Evolutionary conservation across 441 rosid genomes (phyloP).

Genomic region (Capsella rubella): DNA sequence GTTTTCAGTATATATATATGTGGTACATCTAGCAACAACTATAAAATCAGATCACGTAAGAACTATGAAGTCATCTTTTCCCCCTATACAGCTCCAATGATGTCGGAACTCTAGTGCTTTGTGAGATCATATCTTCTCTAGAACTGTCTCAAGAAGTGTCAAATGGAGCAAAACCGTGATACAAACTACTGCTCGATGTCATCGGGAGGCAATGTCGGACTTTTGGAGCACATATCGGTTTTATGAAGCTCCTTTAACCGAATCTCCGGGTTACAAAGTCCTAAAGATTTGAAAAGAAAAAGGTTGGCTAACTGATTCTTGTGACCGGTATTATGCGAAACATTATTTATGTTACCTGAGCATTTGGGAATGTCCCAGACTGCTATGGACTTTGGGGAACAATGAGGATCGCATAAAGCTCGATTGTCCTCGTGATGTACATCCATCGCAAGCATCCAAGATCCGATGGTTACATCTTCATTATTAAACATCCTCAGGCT

Average conservation of each 20-base stretch:
- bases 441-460: constrained; percentile 93
- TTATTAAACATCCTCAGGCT: constrained; percentile 87
- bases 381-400: constrained; percentile 77
- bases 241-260: constrained; percentile 73
- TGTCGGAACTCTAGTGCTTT: constrained; percentile 32
- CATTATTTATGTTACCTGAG: constrained; percentile 59
- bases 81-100: constrained; percentile 38
- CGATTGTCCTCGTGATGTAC: constrained; percentile 78
- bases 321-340: not conserved
- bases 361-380: constrained; percentile 93
- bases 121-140: constrained; percentile 38
- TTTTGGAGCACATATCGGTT: constrained; percentile 68
- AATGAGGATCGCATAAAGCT: constrained; percentile 78
- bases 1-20: constrained; percentile 33
- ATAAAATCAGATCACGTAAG: constrained; percentile 35
- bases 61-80: constrained; percentile 40
- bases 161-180: not conserved
- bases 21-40: constrained; percentile 29
- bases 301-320: not conserved
- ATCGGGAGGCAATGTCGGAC: constrained; percentile 71
- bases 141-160: constrained; percentile 23
- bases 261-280: constrained; percentile 68
- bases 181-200: constrained; percentile 45
- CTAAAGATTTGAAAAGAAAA: constrained; percentile 46
- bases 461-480: constrained; percentile 86